Percentiles rank a stretch among this genome's conserved stretches.
Evolutionary conservation across 176 grass and related monocot species (phyloP).

Genomic region (Cymbopogon citratus): DNA sequence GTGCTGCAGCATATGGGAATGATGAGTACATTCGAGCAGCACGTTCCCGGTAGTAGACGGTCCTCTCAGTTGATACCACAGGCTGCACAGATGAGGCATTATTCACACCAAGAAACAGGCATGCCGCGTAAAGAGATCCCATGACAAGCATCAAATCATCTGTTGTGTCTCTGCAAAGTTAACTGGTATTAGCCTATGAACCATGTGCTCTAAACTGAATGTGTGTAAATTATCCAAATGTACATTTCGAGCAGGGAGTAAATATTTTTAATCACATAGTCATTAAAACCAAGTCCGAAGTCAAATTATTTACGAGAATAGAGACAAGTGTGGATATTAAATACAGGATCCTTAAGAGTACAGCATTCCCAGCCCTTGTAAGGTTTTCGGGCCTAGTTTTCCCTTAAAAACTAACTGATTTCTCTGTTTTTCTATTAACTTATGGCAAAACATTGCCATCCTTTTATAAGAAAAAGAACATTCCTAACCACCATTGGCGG

Average conservation of each 20-base stretch:
- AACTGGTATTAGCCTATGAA: neutral
- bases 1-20: constrained; percentile 71
- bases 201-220: neutral
- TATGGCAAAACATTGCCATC: too few relatives aligned
- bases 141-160: constrained; percentile 54
- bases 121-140: constrained; percentile 65
- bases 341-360: neutral
- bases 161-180: constrained; percentile 48
- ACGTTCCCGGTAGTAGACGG: constrained; percentile 67
- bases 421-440: neutral
- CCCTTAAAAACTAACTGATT: neutral
- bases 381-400: too few relatives aligned
- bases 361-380: neutral
- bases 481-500: neutral
- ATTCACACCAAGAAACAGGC: constrained; percentile 67
- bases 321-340: neutral
- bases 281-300: neutral
- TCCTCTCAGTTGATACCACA: constrained; percentile 65
- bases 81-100: constrained; percentile 65
- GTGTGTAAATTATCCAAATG: neutral
- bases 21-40: constrained; percentile 67
- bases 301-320: neutral
- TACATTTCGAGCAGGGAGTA: neutral
- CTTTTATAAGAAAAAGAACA: neutral
- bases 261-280: neutral